These are phyloP conservation scores for Termitomyces sp. DNA, from an alignment of 768 basidiomycete genomes.

Conservation along the genomic window DNA sequence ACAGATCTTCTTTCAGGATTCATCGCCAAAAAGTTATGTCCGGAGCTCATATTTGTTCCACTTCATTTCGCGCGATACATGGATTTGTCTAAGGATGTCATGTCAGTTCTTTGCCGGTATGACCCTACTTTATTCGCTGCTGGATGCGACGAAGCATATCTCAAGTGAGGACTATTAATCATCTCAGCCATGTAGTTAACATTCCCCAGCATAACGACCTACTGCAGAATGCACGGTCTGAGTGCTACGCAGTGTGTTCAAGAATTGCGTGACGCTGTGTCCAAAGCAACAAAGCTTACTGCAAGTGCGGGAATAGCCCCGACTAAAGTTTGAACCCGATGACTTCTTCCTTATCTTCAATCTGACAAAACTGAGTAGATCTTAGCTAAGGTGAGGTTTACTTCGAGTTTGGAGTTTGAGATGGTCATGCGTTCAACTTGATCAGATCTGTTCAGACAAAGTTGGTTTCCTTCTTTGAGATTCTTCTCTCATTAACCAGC, in stretches of 20 bases:
- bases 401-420: neutral
- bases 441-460: conserved; percentile 89
- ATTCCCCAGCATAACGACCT: conserved; percentile 65
- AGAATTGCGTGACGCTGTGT: conserved; percentile 69
- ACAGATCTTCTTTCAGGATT: conserved; percentile 49
- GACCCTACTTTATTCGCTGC: conserved; percentile 72
- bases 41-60: conserved; percentile 69
- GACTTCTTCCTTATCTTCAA: conserved; percentile 2
- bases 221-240: conserved; percentile 65
- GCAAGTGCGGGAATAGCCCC: conserved; percentile 95
- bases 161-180: conserved; percentile 57
- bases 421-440: neutral
- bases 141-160: conserved; percentile 86
- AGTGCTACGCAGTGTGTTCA: conserved; percentile 70
- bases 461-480: conserved; percentile 23
- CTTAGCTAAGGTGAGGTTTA: conserved; percentile 74
- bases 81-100: conserved; percentile 68
- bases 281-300: conserved; percentile 77
- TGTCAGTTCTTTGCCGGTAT: conserved; percentile 62
- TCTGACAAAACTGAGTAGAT: conserved; percentile 41
- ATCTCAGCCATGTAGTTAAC: neutral
- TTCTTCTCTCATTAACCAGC: conserved; percentile 1
- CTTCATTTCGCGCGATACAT: conserved; percentile 56
- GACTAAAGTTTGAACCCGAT: conserved; percentile 61
- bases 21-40: conserved; percentile 91